Conservation (phyloP, 305 asterid species). For the Salvia sclarea region DNA sequence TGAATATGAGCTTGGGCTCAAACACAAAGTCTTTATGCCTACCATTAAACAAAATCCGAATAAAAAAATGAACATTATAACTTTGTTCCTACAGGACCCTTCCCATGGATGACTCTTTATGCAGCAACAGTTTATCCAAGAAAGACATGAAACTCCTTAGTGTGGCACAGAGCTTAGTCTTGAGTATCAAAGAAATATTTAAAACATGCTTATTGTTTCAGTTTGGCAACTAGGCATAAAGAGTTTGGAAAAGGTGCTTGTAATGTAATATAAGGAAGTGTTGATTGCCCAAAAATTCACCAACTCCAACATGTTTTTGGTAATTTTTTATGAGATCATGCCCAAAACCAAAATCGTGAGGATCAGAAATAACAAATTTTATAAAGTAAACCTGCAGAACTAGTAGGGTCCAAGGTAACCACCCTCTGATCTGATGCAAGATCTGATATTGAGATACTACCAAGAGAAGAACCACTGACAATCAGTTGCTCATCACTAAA, state of each 20-base stretch:
- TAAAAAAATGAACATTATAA: constrained; percentile 10
- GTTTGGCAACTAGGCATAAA: neutral
- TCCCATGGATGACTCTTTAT: neutral
- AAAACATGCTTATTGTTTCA: neutral
- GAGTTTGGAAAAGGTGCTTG: neutral
- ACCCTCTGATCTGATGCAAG: constrained; percentile 88
- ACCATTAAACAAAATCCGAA: constrained; percentile 28
- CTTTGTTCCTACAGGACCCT: neutral
- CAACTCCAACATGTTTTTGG: too few relatives aligned
- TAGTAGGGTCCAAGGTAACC: constrained; percentile 48
- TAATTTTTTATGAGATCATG: too few relatives aligned
- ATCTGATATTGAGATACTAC: constrained; percentile 80
- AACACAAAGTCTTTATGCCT: constrained; percentile 71
- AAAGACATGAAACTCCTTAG: neutral
- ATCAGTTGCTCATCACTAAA: constrained; percentile 81
- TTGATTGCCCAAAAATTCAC: too few relatives aligned
- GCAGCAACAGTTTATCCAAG: neutral
- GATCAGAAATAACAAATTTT: neutral
- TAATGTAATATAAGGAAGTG: constrained; percentile 5
- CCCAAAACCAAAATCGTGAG: neutral
- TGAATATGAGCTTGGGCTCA: constrained; percentile 59
- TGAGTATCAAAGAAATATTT: neutral
- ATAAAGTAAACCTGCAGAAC: constrained; percentile 57
- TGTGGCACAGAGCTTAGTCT: neutral
- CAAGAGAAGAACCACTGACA: constrained; percentile 82